These are phyloP conservation scores for Picea mariana DNA, from an alignment of 83 land plant genomes.

Conservation along the genomic window DNA sequence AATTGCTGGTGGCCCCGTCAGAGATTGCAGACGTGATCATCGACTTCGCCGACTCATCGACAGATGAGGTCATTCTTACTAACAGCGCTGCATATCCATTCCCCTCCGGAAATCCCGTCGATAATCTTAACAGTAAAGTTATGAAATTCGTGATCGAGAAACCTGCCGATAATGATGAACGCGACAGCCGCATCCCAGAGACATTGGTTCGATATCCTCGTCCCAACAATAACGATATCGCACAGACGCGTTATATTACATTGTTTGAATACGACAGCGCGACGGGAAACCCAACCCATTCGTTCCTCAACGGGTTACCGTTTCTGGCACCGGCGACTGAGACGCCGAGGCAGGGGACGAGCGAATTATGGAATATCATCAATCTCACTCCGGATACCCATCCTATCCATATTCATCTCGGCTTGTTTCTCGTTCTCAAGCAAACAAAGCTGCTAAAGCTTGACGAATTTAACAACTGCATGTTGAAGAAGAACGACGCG, in stretches of 20 bases:
- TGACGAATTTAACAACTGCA: slow-evolving; percentile 36
- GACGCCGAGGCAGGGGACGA: slow-evolving; percentile 58
- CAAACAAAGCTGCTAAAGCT: slow-evolving; percentile 8
- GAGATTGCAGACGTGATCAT: slow-evolving; percentile 52
- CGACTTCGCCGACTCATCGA: slow-evolving; percentile 50
- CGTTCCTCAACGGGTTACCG: not conserved
- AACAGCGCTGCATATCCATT: slow-evolving; percentile 71
- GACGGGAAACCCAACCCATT: not conserved
- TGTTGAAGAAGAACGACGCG: slow-evolving; percentile 44
- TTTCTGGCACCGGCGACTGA: slow-evolving; percentile 55
- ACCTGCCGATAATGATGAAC: not conserved
- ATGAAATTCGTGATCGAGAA: slow-evolving; percentile 64
- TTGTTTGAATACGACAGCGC: slow-evolving; percentile 59
- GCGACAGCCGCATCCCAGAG: slow-evolving; percentile 29
- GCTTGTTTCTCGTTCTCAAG: slow-evolving; percentile 7
- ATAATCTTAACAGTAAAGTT: slow-evolving; percentile 46
- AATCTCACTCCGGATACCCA: slow-evolving; percentile 86
- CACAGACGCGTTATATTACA: slow-evolving; percentile 46
- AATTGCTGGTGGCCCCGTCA: slow-evolving; percentile 24
- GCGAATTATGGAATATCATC: slow-evolving; percentile 83
- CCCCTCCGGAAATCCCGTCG: slow-evolving; percentile 50
- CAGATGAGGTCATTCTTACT: slow-evolving; percentile 31
- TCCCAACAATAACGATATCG: slow-evolving; percentile 26
- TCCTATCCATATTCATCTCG: slow-evolving; percentile 82
- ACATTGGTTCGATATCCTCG: slow-evolving; percentile 31